Conservation (phyloP, 1,284 basidiomycete genomes). For the Mycena citricolor region DNA sequence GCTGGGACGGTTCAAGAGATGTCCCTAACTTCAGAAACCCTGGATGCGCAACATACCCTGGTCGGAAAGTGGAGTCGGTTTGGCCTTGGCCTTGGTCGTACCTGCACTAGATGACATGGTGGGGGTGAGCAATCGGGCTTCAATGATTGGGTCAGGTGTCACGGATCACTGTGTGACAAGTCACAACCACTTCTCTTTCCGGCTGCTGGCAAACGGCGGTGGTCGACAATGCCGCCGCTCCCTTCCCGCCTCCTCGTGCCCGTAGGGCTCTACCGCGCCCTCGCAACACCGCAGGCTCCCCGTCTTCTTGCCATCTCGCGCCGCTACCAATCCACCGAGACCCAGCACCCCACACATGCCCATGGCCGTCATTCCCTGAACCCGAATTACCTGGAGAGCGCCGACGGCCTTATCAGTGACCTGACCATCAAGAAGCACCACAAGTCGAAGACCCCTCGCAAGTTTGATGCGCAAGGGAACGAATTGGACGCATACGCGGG, state of each 20-base stretch:
- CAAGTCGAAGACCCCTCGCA: constrained; percentile 23
- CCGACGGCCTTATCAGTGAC: constrained; percentile 40
- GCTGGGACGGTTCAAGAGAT: constrained; percentile 33
- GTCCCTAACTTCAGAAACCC: neutral
- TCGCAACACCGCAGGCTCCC: constrained; percentile 23
- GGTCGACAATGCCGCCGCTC: constrained; percentile 50
- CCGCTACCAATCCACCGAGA: constrained; percentile 47
- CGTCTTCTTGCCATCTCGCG: constrained; percentile 42
- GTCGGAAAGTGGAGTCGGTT: constrained; percentile 54
- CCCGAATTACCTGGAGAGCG: constrained; percentile 27
- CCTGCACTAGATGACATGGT: constrained; percentile 41
- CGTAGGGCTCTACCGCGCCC: constrained; percentile 23
- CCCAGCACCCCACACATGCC: too few species aligned
- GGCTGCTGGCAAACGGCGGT: constrained; percentile 39
- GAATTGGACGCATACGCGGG: constrained; percentile 67
- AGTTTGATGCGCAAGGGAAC: constrained; percentile 46
- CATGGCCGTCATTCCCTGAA: constrained; percentile 35
- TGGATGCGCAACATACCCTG: constrained; percentile 55
- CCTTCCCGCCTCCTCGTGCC: constrained; percentile 33
- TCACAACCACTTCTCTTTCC: constrained; percentile 24
- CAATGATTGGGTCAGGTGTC: constrained; percentile 8
- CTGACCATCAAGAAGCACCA: constrained; percentile 38
- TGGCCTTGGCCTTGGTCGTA: constrained; percentile 51
- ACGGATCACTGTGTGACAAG: neutral
- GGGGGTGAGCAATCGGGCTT: constrained; percentile 13